These are phyloP conservation scores for Pterocarpus macrocarpus DNA, from an alignment of 306 rosid genomes.

Conservation along the genomic window DNA sequence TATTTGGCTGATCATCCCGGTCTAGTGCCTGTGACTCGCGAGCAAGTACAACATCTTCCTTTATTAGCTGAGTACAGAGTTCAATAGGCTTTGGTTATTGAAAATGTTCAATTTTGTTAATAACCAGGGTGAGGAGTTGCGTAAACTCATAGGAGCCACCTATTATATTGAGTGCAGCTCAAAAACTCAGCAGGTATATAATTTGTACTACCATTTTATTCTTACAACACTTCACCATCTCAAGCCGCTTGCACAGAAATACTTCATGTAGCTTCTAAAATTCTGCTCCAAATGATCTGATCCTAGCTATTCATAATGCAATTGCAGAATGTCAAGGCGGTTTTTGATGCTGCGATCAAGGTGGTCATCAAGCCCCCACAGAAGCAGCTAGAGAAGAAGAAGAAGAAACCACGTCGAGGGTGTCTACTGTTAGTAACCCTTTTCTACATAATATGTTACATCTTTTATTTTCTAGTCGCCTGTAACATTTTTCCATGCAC, in stretches of 20 bases:
- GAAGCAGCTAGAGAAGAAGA: slow-evolving; percentile 91
- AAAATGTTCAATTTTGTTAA: slow-evolving; percentile 32
- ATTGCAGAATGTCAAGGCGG: slow-evolving; percentile 90
- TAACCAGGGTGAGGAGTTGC: slow-evolving; percentile 86
- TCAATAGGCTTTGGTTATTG: slow-evolving; percentile 36
- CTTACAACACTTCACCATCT: background rate
- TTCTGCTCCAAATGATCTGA: slow-evolving; percentile 11
- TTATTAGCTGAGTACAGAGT: slow-evolving; percentile 4
- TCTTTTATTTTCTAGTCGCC: slow-evolving; percentile 4
- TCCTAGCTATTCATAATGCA: background rate
- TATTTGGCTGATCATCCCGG: slow-evolving; percentile 90
- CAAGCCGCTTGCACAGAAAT: background rate
- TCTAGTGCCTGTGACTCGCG: slow-evolving; percentile 75
- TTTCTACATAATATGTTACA: background rate
- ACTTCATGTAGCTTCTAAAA: background rate
- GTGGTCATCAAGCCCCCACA: slow-evolving; percentile 92
- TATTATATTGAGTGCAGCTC: slow-evolving; percentile 90
- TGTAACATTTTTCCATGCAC: slow-evolving; percentile 29
- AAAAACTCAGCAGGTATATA: slow-evolving; percentile 85
- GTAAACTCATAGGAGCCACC: slow-evolving; percentile 78
- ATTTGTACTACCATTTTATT: slow-evolving; percentile 19
- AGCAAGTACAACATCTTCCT: slow-evolving; percentile 64
- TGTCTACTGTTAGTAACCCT: slow-evolving; percentile 77
- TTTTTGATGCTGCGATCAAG: slow-evolving; percentile 90
- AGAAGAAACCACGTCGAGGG: slow-evolving; percentile 69